These are phyloP conservation scores for Russula sp. DNA, from an alignment of 768 basidiomycete genomes.

Conservation along the genomic window DNA sequence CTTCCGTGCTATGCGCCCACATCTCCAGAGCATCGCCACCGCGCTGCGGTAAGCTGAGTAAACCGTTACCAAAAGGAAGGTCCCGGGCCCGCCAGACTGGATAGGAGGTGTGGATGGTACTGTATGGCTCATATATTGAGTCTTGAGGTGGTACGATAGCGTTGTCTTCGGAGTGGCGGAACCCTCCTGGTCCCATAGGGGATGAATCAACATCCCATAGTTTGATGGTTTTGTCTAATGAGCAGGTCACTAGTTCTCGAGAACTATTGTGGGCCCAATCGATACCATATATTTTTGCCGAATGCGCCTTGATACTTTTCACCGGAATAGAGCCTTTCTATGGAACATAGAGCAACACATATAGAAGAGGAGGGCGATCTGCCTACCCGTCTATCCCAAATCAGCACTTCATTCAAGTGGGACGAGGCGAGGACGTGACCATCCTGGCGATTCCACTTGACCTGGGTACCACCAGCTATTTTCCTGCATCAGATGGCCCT, in stretches of 20 bases:
- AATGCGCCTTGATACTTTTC: slow-evolving; percentile 69
- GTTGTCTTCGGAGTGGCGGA: slow-evolving; percentile 4
- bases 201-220: slow-evolving; percentile 58
- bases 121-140: slow-evolving; percentile 36
- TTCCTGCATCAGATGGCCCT: slow-evolving; percentile 1
- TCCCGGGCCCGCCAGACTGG: slow-evolving; percentile 94
- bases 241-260: slow-evolving; percentile 90
- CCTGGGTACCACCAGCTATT: slow-evolving; percentile 83
- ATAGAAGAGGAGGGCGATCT: neutral
- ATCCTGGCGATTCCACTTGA: slow-evolving; percentile 94
- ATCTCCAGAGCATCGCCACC: slow-evolving; percentile 81
- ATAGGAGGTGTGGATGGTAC: slow-evolving; percentile 65
- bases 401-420: slow-evolving; percentile 77
- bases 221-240: slow-evolving; percentile 90
- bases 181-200: neutral
- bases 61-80: slow-evolving; percentile 86
- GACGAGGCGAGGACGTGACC: slow-evolving; percentile 84
- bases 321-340: slow-evolving; percentile 88
- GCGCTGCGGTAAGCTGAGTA: slow-evolving; percentile 84
- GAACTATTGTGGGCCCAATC: slow-evolving; percentile 81
- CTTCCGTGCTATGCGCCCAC: slow-evolving; percentile 45
- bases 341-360: neutral
- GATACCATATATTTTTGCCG: slow-evolving; percentile 94
- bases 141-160: slow-evolving; percentile 17
- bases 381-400: slow-evolving; percentile 91